Percentiles rank a stretch among this genome's conserved stretches.
phyloP scores from a whole-genome alignment of 805 yeast species.

The Alloascoidea hylecoeti region DNA sequence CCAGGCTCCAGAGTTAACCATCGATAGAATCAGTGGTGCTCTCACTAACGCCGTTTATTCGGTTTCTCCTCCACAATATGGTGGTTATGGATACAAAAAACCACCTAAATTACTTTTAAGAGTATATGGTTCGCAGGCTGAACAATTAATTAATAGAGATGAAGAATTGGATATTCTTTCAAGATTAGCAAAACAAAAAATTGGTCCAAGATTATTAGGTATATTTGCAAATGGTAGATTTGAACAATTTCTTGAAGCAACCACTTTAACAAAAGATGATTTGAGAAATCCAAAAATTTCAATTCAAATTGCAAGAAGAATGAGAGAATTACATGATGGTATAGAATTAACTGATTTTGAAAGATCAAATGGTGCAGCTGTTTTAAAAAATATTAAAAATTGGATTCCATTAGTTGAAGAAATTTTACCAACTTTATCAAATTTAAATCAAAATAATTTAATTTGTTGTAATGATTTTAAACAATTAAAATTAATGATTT shows the following conservation, averaged over 20 bases:
- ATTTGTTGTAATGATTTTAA: conserved; percentile 26
- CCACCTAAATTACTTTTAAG: conserved; percentile 59
- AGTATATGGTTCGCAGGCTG: conserved; percentile 82
- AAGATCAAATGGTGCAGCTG: conserved; percentile 41
- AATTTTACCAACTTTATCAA: conserved; percentile 24
- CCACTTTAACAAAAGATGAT: conserved; percentile 59
- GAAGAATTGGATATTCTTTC: conserved; percentile 60
- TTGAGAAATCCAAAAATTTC: conserved; percentile 65
- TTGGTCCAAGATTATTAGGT: conserved; percentile 84
- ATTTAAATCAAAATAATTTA: not conserved
- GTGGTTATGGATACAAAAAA: conserved; percentile 5
- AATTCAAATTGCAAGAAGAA: conserved; percentile 83
- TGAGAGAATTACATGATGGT: conserved; percentile 86
- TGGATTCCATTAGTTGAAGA: conserved; percentile 46
- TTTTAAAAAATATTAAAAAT: conserved; percentile 55
- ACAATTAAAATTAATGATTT: conserved; percentile 32
- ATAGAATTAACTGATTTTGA: conserved; percentile 51
- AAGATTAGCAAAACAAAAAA: conserved; percentile 59
- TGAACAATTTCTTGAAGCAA: conserved; percentile 82
- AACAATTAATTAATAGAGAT: conserved; percentile 73
- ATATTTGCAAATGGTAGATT: conserved; percentile 87
- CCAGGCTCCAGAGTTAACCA: conserved; percentile 25
- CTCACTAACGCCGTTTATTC: conserved; percentile 82
- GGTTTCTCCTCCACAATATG: conserved; percentile 38
- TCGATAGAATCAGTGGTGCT: conserved; percentile 79